Conservation (phyloP, 2,329 filamentous ascomycete species). For the Neofusicoccum sp. region DNA sequence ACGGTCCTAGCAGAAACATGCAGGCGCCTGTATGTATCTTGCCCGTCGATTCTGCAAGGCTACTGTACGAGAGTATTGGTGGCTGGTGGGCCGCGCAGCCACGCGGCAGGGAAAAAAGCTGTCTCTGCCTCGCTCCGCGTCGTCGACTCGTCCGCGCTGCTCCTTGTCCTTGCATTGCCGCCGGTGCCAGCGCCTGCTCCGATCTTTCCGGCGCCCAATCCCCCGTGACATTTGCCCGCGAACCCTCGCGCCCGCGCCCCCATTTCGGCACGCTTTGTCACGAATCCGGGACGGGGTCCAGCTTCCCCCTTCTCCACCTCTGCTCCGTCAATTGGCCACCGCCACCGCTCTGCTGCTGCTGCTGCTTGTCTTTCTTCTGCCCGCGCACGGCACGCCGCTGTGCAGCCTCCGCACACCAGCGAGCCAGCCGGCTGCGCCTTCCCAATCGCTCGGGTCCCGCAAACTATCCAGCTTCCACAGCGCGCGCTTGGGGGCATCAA, state of each 20-base stretch:
- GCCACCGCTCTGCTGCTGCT: no score
- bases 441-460: neutral
- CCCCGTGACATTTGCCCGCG: neutral
- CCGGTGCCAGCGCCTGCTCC: neutral
- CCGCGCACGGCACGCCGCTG: neutral
- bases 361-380: neutral
- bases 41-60: constrained; percentile 37
- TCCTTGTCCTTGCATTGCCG: neutral
- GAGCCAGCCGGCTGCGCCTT: neutral
- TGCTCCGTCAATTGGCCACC: no score
- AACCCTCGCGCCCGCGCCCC: neutral
- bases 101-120: neutral
- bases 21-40: constrained; percentile 1
- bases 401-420: neutral
- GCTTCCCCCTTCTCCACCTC: no score
- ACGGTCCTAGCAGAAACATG: constrained; percentile 11
- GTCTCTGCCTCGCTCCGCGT: neutral
- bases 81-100: constrained; percentile 29
- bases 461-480: neutral
- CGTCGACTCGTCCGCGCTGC: neutral
- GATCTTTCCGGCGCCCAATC: constrained; percentile 5
- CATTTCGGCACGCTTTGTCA: neutral
- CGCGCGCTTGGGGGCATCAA: neutral
- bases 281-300: neutral
- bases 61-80: constrained; percentile 43